Evolutionary conservation across 352 stramenopile species (phyloP).

Genomic region (Globisporangium barbulae): DNA sequence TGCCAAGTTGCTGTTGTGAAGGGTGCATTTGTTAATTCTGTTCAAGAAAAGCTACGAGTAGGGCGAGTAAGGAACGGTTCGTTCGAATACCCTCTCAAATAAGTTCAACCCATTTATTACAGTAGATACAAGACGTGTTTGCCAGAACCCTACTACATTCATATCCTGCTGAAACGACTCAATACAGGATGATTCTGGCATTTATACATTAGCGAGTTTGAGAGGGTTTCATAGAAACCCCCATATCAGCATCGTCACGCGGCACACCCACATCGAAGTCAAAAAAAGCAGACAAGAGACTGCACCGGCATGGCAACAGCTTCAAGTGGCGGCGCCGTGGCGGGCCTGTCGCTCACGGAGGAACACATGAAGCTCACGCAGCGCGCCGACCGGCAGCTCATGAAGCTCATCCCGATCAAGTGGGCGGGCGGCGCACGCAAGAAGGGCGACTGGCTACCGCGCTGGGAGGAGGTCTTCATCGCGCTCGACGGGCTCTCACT

Average conservation of each 20-base stretch:
- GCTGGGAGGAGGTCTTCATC: slow-evolving; percentile 71
- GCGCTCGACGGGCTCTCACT: slow-evolving; percentile 59
- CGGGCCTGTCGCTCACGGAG: slow-evolving; percentile 21
- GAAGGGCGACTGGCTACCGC: slow-evolving; percentile 77
- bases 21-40: neutral
- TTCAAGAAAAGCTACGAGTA: no score
- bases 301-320: neutral
- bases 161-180: no score
- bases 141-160: no score
- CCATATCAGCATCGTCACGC: neutral
- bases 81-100: no score
- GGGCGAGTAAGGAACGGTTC: no score
- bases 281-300: neutral
- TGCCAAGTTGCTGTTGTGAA: neutral
- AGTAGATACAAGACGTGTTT: no score
- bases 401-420: slow-evolving; percentile 68
- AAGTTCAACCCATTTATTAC: no score
- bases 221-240: no score
- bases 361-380: slow-evolving; percentile 34
- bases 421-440: slow-evolving; percentile 63
- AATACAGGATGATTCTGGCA: no score
- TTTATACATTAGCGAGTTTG: no score
- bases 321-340: neutral
- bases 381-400: slow-evolving; percentile 23
- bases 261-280: neutral